These are phyloP conservation scores for Epichloe brachyelytri DNA, from an alignment of 2,329 filamentous ascomycete species.

Conservation along the genomic window DNA sequence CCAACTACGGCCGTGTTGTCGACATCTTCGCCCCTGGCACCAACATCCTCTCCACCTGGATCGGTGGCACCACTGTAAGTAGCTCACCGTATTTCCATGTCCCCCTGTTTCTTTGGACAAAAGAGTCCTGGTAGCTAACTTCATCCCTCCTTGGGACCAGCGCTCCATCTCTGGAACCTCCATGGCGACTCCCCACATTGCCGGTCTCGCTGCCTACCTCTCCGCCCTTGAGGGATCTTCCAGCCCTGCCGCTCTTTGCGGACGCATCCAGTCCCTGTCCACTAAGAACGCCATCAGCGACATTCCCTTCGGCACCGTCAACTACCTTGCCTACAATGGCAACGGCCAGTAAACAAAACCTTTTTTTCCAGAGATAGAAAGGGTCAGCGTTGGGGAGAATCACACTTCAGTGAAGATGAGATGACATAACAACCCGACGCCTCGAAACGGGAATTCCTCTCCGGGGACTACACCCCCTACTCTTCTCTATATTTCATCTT, in stretches of 20 bases:
- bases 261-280: constrained; percentile 2
- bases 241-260: constrained; percentile 10
- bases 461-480: too few relatives aligned
- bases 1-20: constrained; percentile 37
- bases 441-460: too few relatives aligned
- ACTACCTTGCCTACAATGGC: constrained; percentile 15
- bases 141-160: background rate
- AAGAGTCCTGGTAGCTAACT: background rate
- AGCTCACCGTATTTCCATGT: background rate
- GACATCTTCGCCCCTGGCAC: constrained; percentile 40
- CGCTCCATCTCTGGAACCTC: constrained; percentile 32
- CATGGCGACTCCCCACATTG: constrained; percentile 30
- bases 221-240: constrained; percentile 25
- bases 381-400: too few relatives aligned
- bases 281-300: constrained; percentile 13
- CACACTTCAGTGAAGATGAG: too few relatives aligned
- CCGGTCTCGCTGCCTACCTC: constrained; percentile 30
- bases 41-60: constrained; percentile 35
- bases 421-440: too few relatives aligned
- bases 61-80: constrained; percentile 21
- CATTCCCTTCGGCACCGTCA: constrained; percentile 11
- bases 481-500: too few relatives aligned
- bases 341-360: constrained; percentile 3
- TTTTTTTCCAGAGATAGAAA: background rate
- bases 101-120: background rate